phyloP scores from a whole-genome alignment of 2,329 filamentous ascomycete genomes.

The Cercospora berteroae region DNA sequence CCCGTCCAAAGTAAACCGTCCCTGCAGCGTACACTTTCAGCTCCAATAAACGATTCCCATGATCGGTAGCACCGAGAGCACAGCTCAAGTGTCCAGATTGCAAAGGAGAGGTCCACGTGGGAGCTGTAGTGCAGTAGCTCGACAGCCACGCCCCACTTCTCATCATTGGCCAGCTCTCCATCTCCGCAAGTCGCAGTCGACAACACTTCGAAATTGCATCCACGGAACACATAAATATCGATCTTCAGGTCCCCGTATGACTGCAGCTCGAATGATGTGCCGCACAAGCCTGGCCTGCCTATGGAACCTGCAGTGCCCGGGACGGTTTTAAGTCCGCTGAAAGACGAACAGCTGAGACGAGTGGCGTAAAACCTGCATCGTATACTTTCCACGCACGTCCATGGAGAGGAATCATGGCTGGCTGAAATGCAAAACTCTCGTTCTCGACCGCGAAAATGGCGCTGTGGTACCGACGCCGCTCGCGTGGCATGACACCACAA shows the following conservation, averaged over 20 bases:
- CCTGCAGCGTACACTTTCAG: background rate
- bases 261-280: background rate
- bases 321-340: background rate
- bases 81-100: background rate
- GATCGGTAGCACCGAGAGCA: background rate
- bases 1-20: background rate
- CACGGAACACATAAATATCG: background rate
- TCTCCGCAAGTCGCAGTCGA: background rate
- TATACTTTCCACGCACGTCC: background rate
- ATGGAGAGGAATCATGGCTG: background rate
- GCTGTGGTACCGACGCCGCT: background rate
- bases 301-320: background rate
- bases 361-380: background rate
- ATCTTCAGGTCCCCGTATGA: background rate
- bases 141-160: background rate
- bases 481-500: background rate
- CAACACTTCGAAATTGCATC: background rate
- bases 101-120: background rate
- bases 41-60: background rate
- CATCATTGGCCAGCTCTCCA: background rate
- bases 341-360: background rate
- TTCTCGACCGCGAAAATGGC: background rate
- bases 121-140: background rate
- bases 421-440: background rate
- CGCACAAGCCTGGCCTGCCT: background rate